Percentiles rank a stretch among this genome's conserved stretches.
These are phyloP conservation scores for Blastomyces percursus DNA, from an alignment of 2,329 filamentous ascomycete species.

Conservation along the genomic window DNA sequence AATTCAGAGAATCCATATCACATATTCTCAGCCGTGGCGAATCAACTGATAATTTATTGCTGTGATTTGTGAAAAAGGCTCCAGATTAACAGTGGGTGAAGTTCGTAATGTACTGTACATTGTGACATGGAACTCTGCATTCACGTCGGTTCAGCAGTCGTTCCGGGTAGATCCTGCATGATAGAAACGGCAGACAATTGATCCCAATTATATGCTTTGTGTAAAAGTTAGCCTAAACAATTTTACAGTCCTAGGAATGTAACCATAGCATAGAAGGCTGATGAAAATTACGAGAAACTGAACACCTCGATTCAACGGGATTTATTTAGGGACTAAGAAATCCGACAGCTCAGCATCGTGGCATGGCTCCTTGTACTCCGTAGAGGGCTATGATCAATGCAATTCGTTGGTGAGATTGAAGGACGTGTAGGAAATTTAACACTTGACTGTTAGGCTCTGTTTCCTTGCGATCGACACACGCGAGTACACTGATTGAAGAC, in stretches of 20 bases:
- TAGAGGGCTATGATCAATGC: background rate
- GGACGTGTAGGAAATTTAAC: background rate
- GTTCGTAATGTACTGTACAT: background rate
- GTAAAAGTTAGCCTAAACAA: background rate
- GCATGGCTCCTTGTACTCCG: background rate
- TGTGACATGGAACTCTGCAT: background rate
- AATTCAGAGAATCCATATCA: constrained; percentile 2
- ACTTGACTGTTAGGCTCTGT: background rate
- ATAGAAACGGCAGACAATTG: background rate
- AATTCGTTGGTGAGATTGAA: background rate
- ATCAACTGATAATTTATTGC: background rate
- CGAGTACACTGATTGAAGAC: background rate
- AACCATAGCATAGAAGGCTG: background rate
- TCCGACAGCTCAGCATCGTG: background rate
- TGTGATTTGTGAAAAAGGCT: too few relatives aligned
- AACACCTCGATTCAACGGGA: background rate
- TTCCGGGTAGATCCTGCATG: background rate
- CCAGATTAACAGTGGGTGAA: background rate
- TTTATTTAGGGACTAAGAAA: background rate
- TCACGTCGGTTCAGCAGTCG: background rate
- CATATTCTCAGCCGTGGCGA: background rate
- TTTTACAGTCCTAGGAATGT: background rate
- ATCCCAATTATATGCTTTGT: background rate
- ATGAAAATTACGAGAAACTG: background rate
- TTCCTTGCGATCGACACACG: background rate